Evolutionary conservation across 2,329 filamentous ascomycete species (phyloP), one percentile per base, ranked within the genome.

Genomic region (Zymoseptoria passerinii): DNA sequence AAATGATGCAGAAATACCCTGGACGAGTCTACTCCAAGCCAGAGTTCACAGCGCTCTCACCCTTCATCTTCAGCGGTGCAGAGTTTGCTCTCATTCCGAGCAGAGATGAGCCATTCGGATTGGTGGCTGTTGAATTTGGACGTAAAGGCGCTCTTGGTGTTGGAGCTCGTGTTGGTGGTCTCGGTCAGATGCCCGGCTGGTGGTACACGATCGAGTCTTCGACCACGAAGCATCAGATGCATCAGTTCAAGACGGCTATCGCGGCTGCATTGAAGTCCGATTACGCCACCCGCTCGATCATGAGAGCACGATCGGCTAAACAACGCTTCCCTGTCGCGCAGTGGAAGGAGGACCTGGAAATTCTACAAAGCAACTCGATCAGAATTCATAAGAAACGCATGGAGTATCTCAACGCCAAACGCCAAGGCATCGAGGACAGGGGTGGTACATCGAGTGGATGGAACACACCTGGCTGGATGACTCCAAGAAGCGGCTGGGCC

Each of bases 151-250:
- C 84, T 19, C 76, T 87, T 50, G 84, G 84, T 64, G 83, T 87
- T 57, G 85, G 84, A 51, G 82, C 84, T 44, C 78, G 83, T 56
- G 85, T 87, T 44, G 84, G 84, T 63, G 85, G 84, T 56, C 76
- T 87, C 20, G 83, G 84, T n/a, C 82, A 85, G 67, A 87, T 87
- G 84, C 85, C 85, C 19, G 85, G 85, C 23, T 87, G 84, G 81
- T 87, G 84, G 84, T 87, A 82, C 69, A 86, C 84, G 0, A 81
- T 87, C 57, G 85, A 87, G 68, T 85, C 83, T 0, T 83, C 79
- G 5, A 82, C 82, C 1, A 84, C 83, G 0, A 78, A 78, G 50
- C 84, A 87, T 73, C 72, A 86, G 50, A 75, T 87, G 56, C 80
- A 82, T 51, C 85, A 87, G 67, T 87, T 87, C 75, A 84, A 82